phyloP scores from a whole-genome alignment of 73 alveolate species.

The Paramecium primaurelia region DNA sequence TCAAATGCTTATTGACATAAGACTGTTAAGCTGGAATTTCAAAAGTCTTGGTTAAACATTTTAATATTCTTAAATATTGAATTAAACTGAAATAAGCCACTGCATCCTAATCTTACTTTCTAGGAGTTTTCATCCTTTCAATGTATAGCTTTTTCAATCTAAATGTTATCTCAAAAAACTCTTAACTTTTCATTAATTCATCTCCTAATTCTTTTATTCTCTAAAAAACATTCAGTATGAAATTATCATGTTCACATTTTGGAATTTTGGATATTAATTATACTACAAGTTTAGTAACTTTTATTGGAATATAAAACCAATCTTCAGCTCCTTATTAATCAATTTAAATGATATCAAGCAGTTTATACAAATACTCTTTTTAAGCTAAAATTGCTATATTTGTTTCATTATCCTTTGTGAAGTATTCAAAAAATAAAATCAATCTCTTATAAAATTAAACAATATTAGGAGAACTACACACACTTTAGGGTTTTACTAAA shows the following conservation, averaged over 20 bases:
- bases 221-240: not conserved
- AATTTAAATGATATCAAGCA: not conserved
- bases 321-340: not conserved
- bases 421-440: conserved; percentile 24
- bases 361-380: not conserved
- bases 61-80: conserved; percentile 42
- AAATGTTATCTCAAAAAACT: not conserved
- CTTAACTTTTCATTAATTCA: not conserved
- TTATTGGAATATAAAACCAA: not conserved
- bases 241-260: not conserved
- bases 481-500: not conserved
- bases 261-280: not conserved
- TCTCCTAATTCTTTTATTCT: not conserved
- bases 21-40: not conserved
- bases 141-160: not conserved
- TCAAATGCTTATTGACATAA: conserved; percentile 29
- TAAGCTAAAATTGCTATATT: not conserved
- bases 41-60: not conserved
- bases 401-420: not conserved
- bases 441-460: not conserved
- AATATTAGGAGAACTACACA: not conserved
- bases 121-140: not conserved
- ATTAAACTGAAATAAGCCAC: not conserved
- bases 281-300: not conserved
- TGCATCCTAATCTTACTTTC: not conserved